Evolutionary conservation across 1,139 yeast species (phyloP), one percentile per base, ranked within the genome.

Genomic region (Taphrina pruni): DNA sequence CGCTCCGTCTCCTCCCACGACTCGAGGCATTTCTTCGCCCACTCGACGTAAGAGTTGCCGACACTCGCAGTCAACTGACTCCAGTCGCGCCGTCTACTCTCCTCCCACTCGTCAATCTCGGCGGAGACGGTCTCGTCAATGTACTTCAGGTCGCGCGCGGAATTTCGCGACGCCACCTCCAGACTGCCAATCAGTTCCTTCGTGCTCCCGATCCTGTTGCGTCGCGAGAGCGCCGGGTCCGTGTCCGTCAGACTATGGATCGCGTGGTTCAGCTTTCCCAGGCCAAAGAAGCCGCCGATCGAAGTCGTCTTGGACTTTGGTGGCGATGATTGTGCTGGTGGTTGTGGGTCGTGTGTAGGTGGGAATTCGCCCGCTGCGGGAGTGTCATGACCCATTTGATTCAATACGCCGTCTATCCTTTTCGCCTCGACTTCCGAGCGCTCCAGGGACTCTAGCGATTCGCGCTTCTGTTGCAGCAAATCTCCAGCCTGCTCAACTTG

Each of bases 11-110:
- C 92, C 74, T 87, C 87, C 94, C 94, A 88, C 65, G 86, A 82
- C 73, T 88, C 91, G 65, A 87, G 78, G 75, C 88, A 88, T 78
- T 87, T 87, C 74, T 82, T 83, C 3, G 90, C 90, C 92, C 93
- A 88, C 70, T 84, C 86, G 50, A 87, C 79, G 60, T 88, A 83
- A 70, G 86, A 84, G 57, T 84, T 80, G 70, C 87, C 84, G 9
- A 62, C 61, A 65, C 60, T 57, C 41, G 85, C 77, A 77, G 87
- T 81, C 73, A 86, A 86, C 70, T 80, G 80, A 66, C 80, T 79
- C 69, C 83, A 76, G 68, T 83, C 85, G 17, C 78, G 78, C 69
- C 81, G 82, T 71, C 81, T 82, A 32, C 79, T 76, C 41, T 71
- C 70, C 71, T 84, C 87, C 76, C 86, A 87, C 52, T 81, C 76